These are phyloP conservation scores for Saturnispora serradocipensis DNA, from an alignment of 805 yeast genomes.

Conservation along the genomic window DNA sequence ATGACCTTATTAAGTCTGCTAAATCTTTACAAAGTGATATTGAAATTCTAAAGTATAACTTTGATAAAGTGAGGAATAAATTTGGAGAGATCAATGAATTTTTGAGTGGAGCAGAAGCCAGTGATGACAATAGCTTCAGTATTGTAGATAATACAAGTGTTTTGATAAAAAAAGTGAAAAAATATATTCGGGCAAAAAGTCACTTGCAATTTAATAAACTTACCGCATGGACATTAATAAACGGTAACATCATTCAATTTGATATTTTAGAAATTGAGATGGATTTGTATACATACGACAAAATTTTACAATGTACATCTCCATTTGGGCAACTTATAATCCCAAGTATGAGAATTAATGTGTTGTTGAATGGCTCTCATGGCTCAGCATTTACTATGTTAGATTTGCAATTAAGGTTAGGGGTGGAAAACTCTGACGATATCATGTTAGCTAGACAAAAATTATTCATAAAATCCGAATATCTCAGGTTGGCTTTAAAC, in stretches of 20 bases:
- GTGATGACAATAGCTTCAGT: neutral
- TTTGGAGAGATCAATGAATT: neutral
- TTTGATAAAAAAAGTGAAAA: constrained; percentile 2
- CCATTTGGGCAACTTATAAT: constrained; percentile 32
- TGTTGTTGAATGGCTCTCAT: constrained; percentile 27
- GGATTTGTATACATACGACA: constrained; percentile 14
- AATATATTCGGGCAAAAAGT: neutral
- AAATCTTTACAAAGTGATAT: neutral
- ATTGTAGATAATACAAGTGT: constrained; percentile 1
- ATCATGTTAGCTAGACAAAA: constrained; percentile 29
- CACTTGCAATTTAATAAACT: neutral
- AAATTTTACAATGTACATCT: constrained; percentile 12
- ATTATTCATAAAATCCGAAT: constrained; percentile 49
- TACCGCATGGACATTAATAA: constrained; percentile 4
- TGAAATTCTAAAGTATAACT: neutral
- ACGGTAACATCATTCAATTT: constrained; percentile 13
- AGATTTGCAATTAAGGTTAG: constrained; percentile 39
- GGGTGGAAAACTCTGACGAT: constrained; percentile 33
- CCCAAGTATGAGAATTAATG: constrained; percentile 34
- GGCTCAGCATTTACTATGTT: constrained; percentile 32
- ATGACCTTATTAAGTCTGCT: neutral
- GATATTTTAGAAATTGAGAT: constrained; percentile 10
- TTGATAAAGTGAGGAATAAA: constrained; percentile 1
- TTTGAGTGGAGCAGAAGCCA: neutral
- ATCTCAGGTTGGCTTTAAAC: constrained; percentile 49